Percentiles rank a stretch among this genome's conserved stretches.
phyloP scores from a whole-genome alignment of 306 rosid species.

The Acacia crassicarpa region DNA sequence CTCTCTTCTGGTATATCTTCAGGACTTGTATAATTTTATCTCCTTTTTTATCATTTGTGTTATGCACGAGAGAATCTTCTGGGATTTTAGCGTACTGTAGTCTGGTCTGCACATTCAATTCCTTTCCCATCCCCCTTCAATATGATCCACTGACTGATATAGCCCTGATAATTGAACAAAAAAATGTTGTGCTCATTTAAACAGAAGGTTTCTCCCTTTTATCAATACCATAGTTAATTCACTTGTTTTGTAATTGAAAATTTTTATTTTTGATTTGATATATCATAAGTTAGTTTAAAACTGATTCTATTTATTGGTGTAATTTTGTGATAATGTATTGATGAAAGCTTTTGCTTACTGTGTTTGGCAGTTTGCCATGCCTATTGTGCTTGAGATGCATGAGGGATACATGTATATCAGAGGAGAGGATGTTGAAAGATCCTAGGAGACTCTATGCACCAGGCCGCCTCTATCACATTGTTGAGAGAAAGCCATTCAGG shows the following conservation, averaged over 20 bases:
- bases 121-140: background rate
- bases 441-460: constrained; percentile 98
- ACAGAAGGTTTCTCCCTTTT: background rate
- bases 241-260: background rate
- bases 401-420: constrained; percentile 85
- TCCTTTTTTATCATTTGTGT: constrained; percentile 9
- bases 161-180: background rate
- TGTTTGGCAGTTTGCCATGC: constrained; percentile 79
- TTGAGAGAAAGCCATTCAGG: constrained; percentile 93
- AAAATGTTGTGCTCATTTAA: background rate
- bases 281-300: background rate
- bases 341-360: constrained; percentile 18
- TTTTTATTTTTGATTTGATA: background rate
- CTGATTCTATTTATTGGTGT: background rate
- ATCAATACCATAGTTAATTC: background rate
- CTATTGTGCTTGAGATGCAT: constrained; percentile 74
- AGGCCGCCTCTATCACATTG: constrained; percentile 92
- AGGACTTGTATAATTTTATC: background rate
- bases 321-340: constrained; percentile 11
- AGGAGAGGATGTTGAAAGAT: constrained; percentile 84
- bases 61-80: background rate
- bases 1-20: constrained; percentile 78
- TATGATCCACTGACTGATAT: background rate
- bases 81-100: constrained; percentile 10
- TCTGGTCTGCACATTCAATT: constrained; percentile 8